phyloP scores from a whole-genome alignment of 176 grass and related monocot species.

The bread wheat (Triticum aestivum) region DNA sequence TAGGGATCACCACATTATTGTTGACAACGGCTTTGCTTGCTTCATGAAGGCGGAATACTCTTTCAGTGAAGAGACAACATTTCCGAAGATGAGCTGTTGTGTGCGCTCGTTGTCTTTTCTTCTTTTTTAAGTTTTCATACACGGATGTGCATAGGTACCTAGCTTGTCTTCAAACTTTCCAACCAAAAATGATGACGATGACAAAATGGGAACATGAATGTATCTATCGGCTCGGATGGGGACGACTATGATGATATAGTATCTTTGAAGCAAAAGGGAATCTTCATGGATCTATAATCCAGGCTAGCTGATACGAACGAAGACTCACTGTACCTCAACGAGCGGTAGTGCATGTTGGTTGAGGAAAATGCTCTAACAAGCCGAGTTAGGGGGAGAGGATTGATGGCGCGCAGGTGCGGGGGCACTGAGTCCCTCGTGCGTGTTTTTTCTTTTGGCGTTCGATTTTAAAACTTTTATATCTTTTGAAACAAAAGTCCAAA shows the following conservation, averaged over 20 bases:
- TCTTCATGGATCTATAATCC: not conserved
- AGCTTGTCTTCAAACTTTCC: not conserved
- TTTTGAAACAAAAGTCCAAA: too few relatives aligned
- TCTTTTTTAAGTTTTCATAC: too few relatives aligned
- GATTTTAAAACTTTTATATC: too few relatives aligned
- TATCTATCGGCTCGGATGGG: not conserved
- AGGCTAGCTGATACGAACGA: not conserved
- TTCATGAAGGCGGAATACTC: too few relatives aligned
- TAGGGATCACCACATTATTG: too few relatives aligned
- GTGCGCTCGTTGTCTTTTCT: too few relatives aligned
- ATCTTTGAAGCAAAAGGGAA: not conserved
- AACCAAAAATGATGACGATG: not conserved
- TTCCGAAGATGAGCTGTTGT: too few relatives aligned
- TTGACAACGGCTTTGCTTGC: too few relatives aligned
- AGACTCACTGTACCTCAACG: not conserved
- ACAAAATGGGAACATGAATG: not conserved
- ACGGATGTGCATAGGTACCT: not conserved
- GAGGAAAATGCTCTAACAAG: not conserved
- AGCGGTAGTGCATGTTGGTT: not conserved
- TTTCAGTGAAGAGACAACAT: too few relatives aligned
- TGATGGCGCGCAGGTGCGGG: too few relatives aligned
- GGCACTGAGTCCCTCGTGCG: too few relatives aligned
- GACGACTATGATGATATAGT: not conserved
- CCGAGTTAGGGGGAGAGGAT: not conserved
- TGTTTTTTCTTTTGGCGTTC: too few relatives aligned